phyloP scores from a whole-genome alignment of 306 rosid genomes.

The Crataegus laevigata region DNA sequence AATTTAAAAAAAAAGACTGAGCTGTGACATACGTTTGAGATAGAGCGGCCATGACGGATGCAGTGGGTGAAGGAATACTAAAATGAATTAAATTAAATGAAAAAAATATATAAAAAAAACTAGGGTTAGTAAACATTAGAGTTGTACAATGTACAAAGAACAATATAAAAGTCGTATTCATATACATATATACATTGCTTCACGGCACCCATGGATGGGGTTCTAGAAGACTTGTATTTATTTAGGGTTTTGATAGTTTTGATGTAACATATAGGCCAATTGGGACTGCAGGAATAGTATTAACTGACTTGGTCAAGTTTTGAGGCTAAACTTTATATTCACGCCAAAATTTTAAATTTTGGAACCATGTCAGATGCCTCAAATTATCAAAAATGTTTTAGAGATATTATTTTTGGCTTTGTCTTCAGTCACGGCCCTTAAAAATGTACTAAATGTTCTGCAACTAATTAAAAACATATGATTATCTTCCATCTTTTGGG shows the following conservation, averaged over 20 bases:
- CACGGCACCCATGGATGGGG: conserved; percentile 39
- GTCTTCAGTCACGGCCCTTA: background rate
- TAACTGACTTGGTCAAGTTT: conserved; percentile 33
- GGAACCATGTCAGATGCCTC: conserved; percentile 11
- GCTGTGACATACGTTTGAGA: background rate
- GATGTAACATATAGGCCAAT: conserved; percentile 21
- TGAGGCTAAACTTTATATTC: background rate
- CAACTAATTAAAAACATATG: background rate
- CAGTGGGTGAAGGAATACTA: conserved; percentile 11
- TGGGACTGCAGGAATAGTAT: background rate
- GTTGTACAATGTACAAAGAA: background rate
- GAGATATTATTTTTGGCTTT: background rate
- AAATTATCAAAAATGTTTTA: background rate
- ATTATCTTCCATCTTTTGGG: background rate
- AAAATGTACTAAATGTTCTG: background rate
- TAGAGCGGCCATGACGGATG: conserved; percentile 17
- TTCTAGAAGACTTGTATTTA: conserved; percentile 18
- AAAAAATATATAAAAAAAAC: background rate
- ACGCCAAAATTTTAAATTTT: background rate
- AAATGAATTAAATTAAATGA: background rate
- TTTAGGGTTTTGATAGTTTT: conserved; percentile 16
- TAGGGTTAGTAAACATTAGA: no score
- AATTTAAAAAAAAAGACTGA: background rate
- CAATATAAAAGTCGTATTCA: conserved; percentile 15
- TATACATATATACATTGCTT: conserved; percentile 30